These are phyloP conservation scores for Ormosia semicastrata DNA, from an alignment of 306 rosid genomes.

Conservation along the genomic window DNA sequence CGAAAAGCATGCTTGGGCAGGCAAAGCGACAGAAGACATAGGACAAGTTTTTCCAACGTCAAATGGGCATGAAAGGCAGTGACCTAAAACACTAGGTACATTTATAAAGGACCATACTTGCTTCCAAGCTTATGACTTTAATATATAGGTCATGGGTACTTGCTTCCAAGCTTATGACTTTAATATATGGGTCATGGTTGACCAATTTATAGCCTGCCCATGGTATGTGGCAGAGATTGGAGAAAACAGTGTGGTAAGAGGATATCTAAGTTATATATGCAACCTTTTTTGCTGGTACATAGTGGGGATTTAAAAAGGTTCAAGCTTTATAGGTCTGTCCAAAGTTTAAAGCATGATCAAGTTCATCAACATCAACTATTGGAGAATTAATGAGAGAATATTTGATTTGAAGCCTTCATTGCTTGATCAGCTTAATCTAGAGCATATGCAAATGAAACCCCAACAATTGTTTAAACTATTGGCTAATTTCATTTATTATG, in stretches of 20 bases:
- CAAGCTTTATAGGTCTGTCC: background rate
- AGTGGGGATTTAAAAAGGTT: background rate
- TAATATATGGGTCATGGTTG: background rate
- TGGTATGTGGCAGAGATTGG: background rate
- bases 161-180: background rate
- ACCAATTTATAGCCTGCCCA: background rate
- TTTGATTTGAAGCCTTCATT: background rate
- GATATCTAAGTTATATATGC: background rate
- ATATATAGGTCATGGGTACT: background rate
- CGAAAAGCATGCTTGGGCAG: background rate
- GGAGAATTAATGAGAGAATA: background rate
- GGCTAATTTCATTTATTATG: background rate
- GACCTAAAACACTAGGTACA: conserved; percentile 1
- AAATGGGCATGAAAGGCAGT: background rate
- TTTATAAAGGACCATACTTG: background rate
- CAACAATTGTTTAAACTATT: background rate
- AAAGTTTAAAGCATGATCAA: background rate
- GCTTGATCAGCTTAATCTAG: background rate
- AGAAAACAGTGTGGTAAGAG: background rate
- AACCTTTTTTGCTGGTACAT: background rate
- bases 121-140: background rate
- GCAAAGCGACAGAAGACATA: background rate
- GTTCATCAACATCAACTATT: background rate
- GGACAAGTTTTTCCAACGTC: background rate
- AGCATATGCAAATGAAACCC: background rate